Percentiles rank a stretch among this genome's conserved stretches.
These are phyloP conservation scores for Solanum sitiens DNA, from an alignment of 257 asterid genomes.

Conservation along the genomic window DNA sequence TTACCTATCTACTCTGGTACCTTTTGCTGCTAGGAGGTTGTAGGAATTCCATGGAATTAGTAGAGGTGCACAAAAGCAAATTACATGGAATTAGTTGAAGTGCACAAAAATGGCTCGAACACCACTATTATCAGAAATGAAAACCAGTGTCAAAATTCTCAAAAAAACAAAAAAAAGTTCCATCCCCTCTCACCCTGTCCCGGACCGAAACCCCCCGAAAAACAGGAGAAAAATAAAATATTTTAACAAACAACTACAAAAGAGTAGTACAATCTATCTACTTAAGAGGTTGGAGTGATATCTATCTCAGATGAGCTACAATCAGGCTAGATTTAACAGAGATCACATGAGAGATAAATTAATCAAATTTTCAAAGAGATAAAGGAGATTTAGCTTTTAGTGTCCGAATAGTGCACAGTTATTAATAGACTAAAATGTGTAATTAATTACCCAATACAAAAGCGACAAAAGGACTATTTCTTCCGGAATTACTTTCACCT, in stretches of 20 bases:
- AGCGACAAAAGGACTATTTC: constrained; percentile 46
- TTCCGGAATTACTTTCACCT: constrained; percentile 39
- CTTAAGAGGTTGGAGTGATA: background rate
- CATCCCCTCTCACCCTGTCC: background rate
- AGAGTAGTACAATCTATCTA: background rate
- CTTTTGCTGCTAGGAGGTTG: too few species aligned
- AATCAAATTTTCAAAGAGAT: background rate
- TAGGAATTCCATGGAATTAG: too few species aligned
- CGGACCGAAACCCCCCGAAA: background rate
- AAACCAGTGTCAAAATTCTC: too few species aligned
- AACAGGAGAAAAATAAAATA: background rate
- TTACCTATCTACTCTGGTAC: too few species aligned
- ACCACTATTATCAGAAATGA: too few species aligned
- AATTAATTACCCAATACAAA: constrained; percentile 72
- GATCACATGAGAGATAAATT: too few species aligned
- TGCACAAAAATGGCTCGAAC: too few species aligned
- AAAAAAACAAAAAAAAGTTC: background rate
- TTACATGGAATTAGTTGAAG: too few species aligned
- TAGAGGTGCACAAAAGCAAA: too few species aligned
- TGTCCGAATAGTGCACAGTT: background rate
- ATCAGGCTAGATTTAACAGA: too few species aligned
- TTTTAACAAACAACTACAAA: background rate
- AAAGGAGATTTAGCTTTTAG: background rate
- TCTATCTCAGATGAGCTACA: background rate
- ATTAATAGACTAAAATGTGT: background rate